phyloP scores from a whole-genome alignment of 1,139 yeast species.

The Blastobotrys aristatus region DNA sequence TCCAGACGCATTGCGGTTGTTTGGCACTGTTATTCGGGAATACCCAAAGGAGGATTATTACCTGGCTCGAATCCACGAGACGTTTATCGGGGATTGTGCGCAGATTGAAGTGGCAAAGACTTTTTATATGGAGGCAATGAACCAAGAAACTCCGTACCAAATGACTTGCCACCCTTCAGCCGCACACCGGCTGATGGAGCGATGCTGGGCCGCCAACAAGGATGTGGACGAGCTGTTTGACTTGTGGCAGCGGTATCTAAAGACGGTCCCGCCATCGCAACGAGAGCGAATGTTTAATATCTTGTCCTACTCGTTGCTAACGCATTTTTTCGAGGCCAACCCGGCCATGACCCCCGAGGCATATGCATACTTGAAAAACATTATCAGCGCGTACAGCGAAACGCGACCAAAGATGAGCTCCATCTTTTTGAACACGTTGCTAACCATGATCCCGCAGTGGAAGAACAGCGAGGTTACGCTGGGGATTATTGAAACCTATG shows the following conservation, averaged over 20 bases:
- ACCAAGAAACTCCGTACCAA: constrained; percentile 63
- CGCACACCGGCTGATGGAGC: constrained; percentile 60
- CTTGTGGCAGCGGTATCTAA: constrained; percentile 62
- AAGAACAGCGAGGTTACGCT: constrained; percentile 59
- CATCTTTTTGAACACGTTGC: constrained; percentile 64
- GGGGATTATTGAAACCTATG: constrained; percentile 59
- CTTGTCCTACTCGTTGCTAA: constrained; percentile 63
- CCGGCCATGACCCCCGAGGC: constrained; percentile 55
- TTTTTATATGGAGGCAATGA: constrained; percentile 68
- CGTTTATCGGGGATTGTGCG: constrained; percentile 76
- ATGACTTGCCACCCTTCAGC: constrained; percentile 72
- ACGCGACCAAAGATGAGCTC: constrained; percentile 64
- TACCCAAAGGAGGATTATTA: constrained; percentile 39
- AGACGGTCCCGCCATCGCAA: constrained; percentile 54
- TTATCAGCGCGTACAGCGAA: constrained; percentile 54
- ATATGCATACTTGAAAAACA: constrained; percentile 49
- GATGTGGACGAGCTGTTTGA: constrained; percentile 55
- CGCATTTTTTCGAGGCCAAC: constrained; percentile 58
- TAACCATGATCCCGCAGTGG: constrained; percentile 62
- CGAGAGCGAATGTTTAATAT: constrained; percentile 63
- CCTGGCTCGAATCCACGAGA: constrained; percentile 62
- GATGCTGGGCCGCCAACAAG: constrained; percentile 52
- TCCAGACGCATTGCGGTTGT: constrained; percentile 47
- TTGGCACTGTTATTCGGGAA: constrained; percentile 40
- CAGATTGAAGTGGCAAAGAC: constrained; percentile 67